Evolutionary conservation across 257 asterid genomes (phyloP), one percentile per base, ranked within the genome.

Genomic region (Plantago ovata): DNA sequence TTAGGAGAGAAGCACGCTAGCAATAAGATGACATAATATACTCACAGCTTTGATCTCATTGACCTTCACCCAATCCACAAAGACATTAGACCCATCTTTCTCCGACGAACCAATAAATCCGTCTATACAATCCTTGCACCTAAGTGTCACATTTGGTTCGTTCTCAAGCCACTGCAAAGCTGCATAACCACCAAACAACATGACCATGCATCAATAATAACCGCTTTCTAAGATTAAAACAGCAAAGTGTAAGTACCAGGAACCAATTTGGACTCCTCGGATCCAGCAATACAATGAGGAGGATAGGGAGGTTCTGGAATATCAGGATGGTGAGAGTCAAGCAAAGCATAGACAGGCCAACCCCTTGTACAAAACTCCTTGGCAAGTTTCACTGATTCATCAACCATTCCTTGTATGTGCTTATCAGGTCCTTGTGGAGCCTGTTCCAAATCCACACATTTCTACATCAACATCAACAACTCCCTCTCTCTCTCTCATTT

Each of bases 291-390:
- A 57, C 98, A 92, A 76, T 92, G 97, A 69, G 95, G 95, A 66
- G 98, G 98, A 78, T 84, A 70, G 15, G 97, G 98, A 32, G 78
- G 91, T 75, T 92, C 97, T 1, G 95, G 97, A 56, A 92, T 46
- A 73, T 92, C 87, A 1, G 95, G 95, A 74, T 82, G 84, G 68
- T 92, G 98, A 59, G 87, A 48, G 51, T 92, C 95, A 58, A 79
- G 75, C 13, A 92, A 44, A 65, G 87, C 94, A 68, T 64, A 88
- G 12, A 92, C 53, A 24, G 98, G 98, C 97, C 97, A 92, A 23
- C 82, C 77, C 67, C 63, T 84, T 18, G 74, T 69, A 48, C 95
- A 79, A 68, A 92, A 88, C 40, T 72, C 59, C 60, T 60, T 69
- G 8, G 96, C 86, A 51, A 92, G 78, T 74, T 63, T 82, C 71